These are phyloP conservation scores for Nepenthes mirabilis DNA, from an alignment of 148 eudicot species.

Conservation along the genomic window DNA sequence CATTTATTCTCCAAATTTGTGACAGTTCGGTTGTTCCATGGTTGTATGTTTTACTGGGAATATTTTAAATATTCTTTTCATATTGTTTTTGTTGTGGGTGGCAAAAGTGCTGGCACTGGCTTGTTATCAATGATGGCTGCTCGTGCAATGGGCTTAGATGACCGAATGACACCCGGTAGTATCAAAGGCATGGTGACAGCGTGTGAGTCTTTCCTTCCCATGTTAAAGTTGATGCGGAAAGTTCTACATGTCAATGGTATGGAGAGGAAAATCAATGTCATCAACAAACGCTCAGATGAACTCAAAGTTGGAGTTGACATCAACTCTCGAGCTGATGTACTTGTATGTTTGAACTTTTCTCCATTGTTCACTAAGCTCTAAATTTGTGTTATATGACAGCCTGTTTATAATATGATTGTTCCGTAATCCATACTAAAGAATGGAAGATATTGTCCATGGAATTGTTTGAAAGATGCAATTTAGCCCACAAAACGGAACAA, in stretches of 20 bases:
- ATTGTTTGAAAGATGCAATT: too few species aligned
- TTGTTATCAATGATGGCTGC: conserved; percentile 94
- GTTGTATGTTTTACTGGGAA: not conserved
- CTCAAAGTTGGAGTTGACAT: conserved; percentile 60
- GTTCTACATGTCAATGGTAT: conserved; percentile 56
- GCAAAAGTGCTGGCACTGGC: conserved; percentile 74
- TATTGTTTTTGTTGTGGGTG: not conserved
- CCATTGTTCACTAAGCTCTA: not conserved
- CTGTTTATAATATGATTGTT: too few species aligned
- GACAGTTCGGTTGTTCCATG: not conserved
- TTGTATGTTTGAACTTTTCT: conserved; percentile 33
- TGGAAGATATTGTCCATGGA: too few species aligned
- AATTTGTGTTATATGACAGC: too few species aligned
- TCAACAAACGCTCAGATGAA: conserved; percentile 89
- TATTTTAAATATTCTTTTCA: not conserved
- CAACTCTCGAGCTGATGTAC: conserved; percentile 61
- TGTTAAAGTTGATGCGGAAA: conserved; percentile 77
- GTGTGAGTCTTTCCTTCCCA: conserved; percentile 91
- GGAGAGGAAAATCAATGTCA: conserved; percentile 44
- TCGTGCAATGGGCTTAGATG: conserved; percentile 43
- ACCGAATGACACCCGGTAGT: conserved; percentile 18
- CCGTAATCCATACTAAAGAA: too few species aligned
- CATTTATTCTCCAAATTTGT: too few species aligned
- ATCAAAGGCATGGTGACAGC: conserved; percentile 52
- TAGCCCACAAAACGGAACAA: too few species aligned